Base-by-base conservation (phyloP, 805 yeast genomes). In the Kuraishia cidri region DNA sequence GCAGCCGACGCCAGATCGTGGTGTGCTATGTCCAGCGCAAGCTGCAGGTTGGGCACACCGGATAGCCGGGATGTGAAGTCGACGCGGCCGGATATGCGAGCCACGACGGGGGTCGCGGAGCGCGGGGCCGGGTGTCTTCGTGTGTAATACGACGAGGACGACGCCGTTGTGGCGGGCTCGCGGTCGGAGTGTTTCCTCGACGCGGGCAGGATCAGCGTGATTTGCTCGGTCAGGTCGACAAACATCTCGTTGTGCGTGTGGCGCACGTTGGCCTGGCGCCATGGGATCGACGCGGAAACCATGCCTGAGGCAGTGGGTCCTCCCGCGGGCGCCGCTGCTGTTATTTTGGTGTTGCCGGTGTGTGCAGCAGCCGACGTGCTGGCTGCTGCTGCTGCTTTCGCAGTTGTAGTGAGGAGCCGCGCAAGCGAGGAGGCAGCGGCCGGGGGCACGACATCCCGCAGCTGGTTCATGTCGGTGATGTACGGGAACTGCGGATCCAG, bases 201-300 rank as follows among this genome's bases (percentile, higher is more conserved):
- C 37, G 71, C 56, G 16, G 64, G 60, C 15, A 77, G 52, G 0
- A 80, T 64, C 24, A 79, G 68, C 40, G 68, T 69, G 15, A 83
- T 52, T 1, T 66, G 60, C 52, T 90, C 98, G 3, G 66, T 64
- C 5, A 92, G 51, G 54, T 92, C 97, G 6, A 90, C 80, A 50
- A 78, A 86, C 54, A 90, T 65, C 54, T 90, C 97, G 53, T 90
- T 86, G 42, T 77, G 77, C 3, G 84, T 68, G 50, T 84, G 75
- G 42, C 68, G 71, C n/a, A 82, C 79, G 40, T 75, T 70, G 4
- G 77, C 50, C 30, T 72, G 64, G 45, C 97, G 69, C 97, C 97
- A 90, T 1, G 95, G 95, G 6, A 61, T 58, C 18, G 48, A 24
- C n/a, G 24, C n/a, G n/a, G n/a, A n/a, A n/a, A n/a, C n/a, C n/a